These are phyloP conservation scores for Trametes coccinea DNA, from an alignment of 768 basidiomycete species.

Conservation along the genomic window DNA sequence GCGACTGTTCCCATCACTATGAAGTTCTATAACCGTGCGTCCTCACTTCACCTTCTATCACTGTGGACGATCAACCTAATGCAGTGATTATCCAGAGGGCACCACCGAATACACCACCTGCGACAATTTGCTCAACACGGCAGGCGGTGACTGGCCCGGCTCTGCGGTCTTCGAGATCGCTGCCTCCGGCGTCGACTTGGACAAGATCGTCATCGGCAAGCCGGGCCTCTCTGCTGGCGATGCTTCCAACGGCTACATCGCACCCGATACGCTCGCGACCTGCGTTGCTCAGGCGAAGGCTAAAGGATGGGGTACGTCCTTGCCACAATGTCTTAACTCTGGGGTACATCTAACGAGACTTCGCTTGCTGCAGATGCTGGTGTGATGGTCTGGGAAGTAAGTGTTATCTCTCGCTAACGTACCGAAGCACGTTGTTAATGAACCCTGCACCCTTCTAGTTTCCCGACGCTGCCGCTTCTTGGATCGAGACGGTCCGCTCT, in stretches of 20 bases:
- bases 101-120: conserved; percentile 41
- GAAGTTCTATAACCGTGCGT: conserved; percentile 44
- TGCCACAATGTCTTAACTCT: not conserved
- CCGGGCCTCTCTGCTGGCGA: conserved; percentile 47
- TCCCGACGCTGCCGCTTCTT: conserved; percentile 36
- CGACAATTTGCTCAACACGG: conserved; percentile 39
- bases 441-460: conserved; percentile 28
- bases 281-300: conserved; percentile 60
- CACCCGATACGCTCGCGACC: conserved; percentile 49
- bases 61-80: not conserved
- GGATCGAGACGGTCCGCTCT: conserved; percentile 39
- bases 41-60: not conserved
- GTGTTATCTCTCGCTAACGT: not conserved
- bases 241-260: conserved; percentile 56
- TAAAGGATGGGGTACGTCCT: conserved; percentile 63
- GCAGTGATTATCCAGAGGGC: conserved; percentile 34
- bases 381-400: conserved; percentile 42
- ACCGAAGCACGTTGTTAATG: not conserved
- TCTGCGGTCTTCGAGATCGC: conserved; percentile 52
- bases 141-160: conserved; percentile 43
- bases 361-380: conserved; percentile 31
- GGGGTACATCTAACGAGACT: conserved; percentile 1
- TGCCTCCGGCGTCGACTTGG: conserved; percentile 52
- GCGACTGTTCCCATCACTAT: conserved; percentile 14
- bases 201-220: conserved; percentile 79